A percentile compares a stretch with the other conserved stretches of the same genome.
These are phyloP conservation scores for Lonicera japonica DNA, from an alignment of 129 eudicot species.

Conservation along the genomic window DNA sequence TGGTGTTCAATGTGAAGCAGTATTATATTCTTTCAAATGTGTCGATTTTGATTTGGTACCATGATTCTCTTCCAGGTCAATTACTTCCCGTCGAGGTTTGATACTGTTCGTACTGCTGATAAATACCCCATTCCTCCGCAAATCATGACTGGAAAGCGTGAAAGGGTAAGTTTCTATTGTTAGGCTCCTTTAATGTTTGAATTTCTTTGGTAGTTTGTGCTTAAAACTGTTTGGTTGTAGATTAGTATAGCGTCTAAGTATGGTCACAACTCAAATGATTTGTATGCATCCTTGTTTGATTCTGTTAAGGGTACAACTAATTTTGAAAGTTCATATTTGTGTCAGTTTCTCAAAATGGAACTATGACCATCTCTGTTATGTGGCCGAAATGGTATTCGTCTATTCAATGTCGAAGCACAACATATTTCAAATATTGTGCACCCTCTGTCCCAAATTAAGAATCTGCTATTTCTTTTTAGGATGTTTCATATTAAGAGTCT, in stretches of 20 bases:
- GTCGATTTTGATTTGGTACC: neutral
- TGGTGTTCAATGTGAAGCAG: too few relatives aligned
- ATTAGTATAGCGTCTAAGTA: neutral
- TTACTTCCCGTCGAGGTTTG: conserved; percentile 79
- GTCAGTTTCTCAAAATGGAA: neutral
- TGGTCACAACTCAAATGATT: neutral
- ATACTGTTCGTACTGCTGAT: conserved; percentile 65
- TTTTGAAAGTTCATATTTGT: neutral
- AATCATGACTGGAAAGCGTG: conserved; percentile 53
- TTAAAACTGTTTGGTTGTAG: too few relatives aligned
- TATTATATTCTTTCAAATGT: too few relatives aligned
- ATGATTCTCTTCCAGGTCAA: conserved; percentile 43
- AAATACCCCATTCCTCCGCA: conserved; percentile 54
- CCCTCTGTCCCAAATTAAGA: too few relatives aligned
- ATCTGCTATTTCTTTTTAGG: too few relatives aligned
- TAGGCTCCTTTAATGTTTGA: neutral
- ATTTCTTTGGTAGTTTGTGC: neutral
- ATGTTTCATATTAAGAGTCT: too few relatives aligned
- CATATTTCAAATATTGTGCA: too few relatives aligned
- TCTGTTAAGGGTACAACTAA: neutral
- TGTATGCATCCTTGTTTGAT: neutral
- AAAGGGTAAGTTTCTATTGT: conserved; percentile 38
- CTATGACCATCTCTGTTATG: too few relatives aligned
- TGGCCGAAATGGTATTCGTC: too few relatives aligned
- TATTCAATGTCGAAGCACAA: too few relatives aligned